These are phyloP conservation scores for Zoysia pacifica DNA, from an alignment of 176 grass and related monocot genomes.

Conservation along the genomic window DNA sequence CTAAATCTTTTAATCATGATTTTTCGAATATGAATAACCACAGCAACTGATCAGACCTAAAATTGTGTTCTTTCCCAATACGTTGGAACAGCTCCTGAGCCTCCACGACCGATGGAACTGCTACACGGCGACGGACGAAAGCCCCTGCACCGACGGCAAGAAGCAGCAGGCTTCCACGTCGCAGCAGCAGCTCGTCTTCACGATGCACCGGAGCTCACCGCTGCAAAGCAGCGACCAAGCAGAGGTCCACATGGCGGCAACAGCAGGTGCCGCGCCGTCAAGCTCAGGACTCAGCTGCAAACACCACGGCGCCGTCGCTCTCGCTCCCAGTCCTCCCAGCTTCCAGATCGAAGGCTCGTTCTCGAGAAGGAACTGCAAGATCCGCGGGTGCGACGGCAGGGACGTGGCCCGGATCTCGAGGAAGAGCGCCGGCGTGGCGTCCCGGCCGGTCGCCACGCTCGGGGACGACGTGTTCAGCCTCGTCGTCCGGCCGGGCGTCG, in stretches of 20 bases:
- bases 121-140: constrained; percentile 48
- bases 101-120: constrained; percentile 83
- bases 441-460: constrained; percentile 47
- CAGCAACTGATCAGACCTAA: not conserved
- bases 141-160: not conserved
- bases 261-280: not conserved
- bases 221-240: constrained; percentile 55
- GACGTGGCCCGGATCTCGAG: constrained; percentile 58
- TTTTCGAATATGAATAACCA: constrained; percentile 4
- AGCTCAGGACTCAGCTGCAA: constrained; percentile 13
- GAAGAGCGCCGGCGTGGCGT: constrained; percentile 42
- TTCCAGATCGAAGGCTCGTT: constrained; percentile 64
- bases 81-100: constrained; percentile 60
- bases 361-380: constrained; percentile 67
- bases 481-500: constrained; percentile 54
- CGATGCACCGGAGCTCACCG: constrained; percentile 57
- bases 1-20: not conserved
- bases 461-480: constrained; percentile 91
- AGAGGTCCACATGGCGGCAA: constrained; percentile 58
- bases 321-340: not conserved
- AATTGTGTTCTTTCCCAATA: not conserved
- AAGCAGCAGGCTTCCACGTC: not conserved
- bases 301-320: not conserved
- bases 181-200: constrained; percentile 49
- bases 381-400: constrained; percentile 46